Evolutionary conservation across 768 basidiomycete species (phyloP), one percentile per base, ranked within the genome.

Genomic region (Leccinum pellstonianum): DNA sequence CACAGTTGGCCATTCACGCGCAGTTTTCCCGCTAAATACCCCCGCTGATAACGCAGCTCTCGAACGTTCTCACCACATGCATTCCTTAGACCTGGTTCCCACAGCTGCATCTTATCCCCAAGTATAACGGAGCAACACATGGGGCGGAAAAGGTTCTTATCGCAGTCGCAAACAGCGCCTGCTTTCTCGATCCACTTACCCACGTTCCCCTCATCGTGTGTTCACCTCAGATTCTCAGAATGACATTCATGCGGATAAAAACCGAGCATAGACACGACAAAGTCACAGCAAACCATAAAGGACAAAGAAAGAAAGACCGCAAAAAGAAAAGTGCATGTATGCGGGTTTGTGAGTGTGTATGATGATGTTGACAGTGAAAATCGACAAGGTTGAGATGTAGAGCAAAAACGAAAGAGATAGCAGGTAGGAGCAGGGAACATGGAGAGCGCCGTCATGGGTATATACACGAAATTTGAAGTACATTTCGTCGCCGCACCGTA

Each of bases 281-380:
- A 35, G 49, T 53, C 17, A 46, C 3, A 52, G 51, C 31, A 33
- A 52, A 14, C 19, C 51, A 19, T 33, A 33, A 31, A 15, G 25
- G 14, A 27, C 29, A 50, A 50, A 50, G 8, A 23, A 27, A 15
- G 21, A 47, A 25, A 23, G 7, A 15, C 54, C 27, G 51, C 21
- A 35, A 48, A 37, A 54, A 41, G 46, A 57, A 53, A 51, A 47
- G 62, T 68, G 66, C 55, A 60, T 64, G 60, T 54, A 55, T 67
- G 57, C 54, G 62, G 52, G 38, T 12, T 46, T 46, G 47, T 55
- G 38, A 50, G 52, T 51, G 47, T 25, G 23, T 21, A n/a, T 48
- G 59, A 35, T 54, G 23, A 57, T 52, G 51, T 25, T 52, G 31
- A 52, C n/a, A 52, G 19, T 9, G 31, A 11, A n/a, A 31, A 21